These are phyloP conservation scores for Chalciporus chontae DNA, from an alignment of 768 basidiomycete species.

Conservation along the genomic window DNA sequence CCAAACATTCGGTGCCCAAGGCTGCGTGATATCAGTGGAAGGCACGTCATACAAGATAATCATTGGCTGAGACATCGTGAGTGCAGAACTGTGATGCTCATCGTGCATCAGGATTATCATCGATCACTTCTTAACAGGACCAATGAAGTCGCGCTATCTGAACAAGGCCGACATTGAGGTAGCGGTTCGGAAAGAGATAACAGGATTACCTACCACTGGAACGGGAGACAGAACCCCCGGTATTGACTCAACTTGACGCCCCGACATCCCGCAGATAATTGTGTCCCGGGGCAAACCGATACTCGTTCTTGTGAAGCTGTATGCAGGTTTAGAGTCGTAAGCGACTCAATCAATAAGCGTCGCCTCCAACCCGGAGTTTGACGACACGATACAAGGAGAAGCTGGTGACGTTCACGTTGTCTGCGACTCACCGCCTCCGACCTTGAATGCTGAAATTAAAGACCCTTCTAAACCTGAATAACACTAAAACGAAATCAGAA, in stretches of 20 bases:
- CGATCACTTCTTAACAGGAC: conserved; percentile 11
- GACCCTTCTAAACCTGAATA: too few relatives aligned
- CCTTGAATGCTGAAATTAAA: background rate
- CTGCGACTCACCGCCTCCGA: background rate
- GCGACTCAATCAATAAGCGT: background rate
- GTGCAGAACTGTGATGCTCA: background rate
- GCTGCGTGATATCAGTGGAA: conserved; percentile 53
- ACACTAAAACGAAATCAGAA: too few relatives aligned
- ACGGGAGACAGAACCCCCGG: conserved; percentile 12
- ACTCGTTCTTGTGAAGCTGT: background rate
- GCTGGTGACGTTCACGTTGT: background rate
- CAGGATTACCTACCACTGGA: conserved; percentile 1
- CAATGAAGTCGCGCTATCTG: background rate
- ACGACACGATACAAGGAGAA: background rate
- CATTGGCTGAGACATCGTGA: conserved; percentile 42
- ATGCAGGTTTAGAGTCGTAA: background rate
- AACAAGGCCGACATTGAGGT: background rate
- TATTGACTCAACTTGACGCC: conserved; percentile 4
- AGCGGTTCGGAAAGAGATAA: background rate
- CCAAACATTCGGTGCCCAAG: conserved; percentile 81
- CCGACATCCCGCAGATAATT: background rate
- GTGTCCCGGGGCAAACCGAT: conserved; percentile 7
- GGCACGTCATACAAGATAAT: conserved; percentile 69
- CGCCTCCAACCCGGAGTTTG: too few relatives aligned
- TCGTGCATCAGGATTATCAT: background rate